Evolutionary conservation across 106 monocot species (phyloP).

Genomic region (Xerophyta viscosa): DNA sequence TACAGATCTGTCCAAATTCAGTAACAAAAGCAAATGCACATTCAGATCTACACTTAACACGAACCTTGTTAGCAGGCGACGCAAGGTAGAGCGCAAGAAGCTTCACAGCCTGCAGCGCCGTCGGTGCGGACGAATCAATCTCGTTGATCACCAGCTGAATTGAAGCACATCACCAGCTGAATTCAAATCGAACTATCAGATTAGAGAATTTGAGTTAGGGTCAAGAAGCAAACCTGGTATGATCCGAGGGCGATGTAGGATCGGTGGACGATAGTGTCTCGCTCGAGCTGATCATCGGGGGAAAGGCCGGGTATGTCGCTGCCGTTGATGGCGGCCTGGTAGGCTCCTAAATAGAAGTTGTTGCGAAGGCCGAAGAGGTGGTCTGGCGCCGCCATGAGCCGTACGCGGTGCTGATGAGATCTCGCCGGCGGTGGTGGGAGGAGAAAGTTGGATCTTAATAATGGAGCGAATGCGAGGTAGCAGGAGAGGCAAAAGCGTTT

Average conservation of each 20-base stretch:
- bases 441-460: too few species aligned
- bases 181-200: neutral
- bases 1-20: too few species aligned
- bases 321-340: slow-evolving; percentile 72
- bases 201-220: neutral
- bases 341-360: slow-evolving; percentile 89
- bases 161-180: too few species aligned
- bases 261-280: slow-evolving; percentile 73
- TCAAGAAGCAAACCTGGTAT: slow-evolving; percentile 31
- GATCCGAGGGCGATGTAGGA: slow-evolving; percentile 92
- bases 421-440: neutral
- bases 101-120: slow-evolving; percentile 89
- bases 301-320: slow-evolving; percentile 67
- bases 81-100: slow-evolving; percentile 75
- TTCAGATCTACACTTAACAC: slow-evolving; percentile 1
- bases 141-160: slow-evolving; percentile 88
- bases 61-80: slow-evolving; percentile 50
- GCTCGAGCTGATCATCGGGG: slow-evolving; percentile 67
- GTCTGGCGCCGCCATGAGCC: slow-evolving; percentile 56
- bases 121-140: slow-evolving; percentile 76
- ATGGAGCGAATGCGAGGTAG: too few species aligned
- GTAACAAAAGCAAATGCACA: too few species aligned
- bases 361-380: slow-evolving; percentile 84
- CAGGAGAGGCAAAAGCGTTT: too few species aligned
- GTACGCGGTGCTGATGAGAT: neutral